phyloP scores from a whole-genome alignment of 2,329 filamentous ascomycete genomes.

The Xylariaceae sp. region DNA sequence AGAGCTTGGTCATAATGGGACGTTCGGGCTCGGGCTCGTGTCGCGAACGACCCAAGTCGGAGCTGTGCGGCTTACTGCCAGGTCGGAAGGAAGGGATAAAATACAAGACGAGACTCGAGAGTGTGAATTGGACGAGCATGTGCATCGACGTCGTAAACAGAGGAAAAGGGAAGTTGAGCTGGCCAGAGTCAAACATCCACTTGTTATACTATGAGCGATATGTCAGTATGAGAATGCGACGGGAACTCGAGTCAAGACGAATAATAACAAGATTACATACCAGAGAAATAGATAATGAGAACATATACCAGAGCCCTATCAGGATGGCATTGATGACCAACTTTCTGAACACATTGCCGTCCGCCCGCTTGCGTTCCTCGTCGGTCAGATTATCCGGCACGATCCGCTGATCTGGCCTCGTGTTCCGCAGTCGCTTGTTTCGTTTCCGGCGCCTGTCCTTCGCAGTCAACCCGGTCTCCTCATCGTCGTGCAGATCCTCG shows the following conservation, averaged over 20 bases:
- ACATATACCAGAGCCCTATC: constrained; percentile 82
- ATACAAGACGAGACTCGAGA: constrained; percentile 73
- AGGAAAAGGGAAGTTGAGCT: constrained; percentile 87
- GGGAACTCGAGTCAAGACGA: neutral
- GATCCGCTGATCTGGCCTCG: constrained; percentile 64
- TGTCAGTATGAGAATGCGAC: neutral
- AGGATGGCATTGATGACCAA: constrained; percentile 71
- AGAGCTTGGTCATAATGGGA: constrained; percentile 76
- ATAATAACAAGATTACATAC: constrained; percentile 47
- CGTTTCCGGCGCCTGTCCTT: constrained; percentile 65
- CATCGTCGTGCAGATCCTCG: constrained; percentile 74
- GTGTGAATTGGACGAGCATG: constrained; percentile 88
- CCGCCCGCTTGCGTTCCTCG: constrained; percentile 69
- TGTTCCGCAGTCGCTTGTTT: constrained; percentile 61
- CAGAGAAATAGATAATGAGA: constrained; percentile 88
- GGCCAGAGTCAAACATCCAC: constrained; percentile 92
- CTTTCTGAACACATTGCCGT: constrained; percentile 64
- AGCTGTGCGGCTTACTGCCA: constrained; percentile 40
- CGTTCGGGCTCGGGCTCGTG: constrained; percentile 49
- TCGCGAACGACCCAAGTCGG: constrained; percentile 46
- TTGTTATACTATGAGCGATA: constrained; percentile 75
- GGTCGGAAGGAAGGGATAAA: constrained; percentile 79
- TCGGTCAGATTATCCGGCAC: constrained; percentile 57
- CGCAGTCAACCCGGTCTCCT: constrained; percentile 79
- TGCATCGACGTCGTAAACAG: constrained; percentile 93